Percentiles rank a stretch among this genome's conserved stretches.
Conservation (phyloP, 2,329 filamentous ascomycete species). For the Fusarium agapanthi region DNA sequence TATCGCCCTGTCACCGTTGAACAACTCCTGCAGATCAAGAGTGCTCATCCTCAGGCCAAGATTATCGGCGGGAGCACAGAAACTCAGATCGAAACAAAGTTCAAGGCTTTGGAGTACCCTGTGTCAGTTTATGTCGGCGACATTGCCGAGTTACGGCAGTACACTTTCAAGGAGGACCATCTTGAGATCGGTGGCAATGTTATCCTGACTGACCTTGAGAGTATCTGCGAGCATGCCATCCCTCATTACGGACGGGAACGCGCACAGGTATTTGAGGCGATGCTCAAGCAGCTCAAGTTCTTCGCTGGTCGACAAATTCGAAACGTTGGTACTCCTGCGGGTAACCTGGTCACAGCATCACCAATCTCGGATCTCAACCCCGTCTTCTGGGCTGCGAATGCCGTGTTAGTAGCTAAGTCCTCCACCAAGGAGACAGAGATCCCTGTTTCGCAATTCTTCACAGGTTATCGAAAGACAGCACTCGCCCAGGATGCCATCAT, state of each 20-base stretch:
- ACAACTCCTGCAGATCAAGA: constrained; percentile 93
- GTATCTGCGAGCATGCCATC: constrained; percentile 81
- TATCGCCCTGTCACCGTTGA: constrained; percentile 86
- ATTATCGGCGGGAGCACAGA: constrained; percentile 96
- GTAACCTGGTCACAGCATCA: constrained; percentile 92
- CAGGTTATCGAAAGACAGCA: constrained; percentile 86
- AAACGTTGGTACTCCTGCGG: constrained; percentile 96
- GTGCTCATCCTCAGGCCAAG: constrained; percentile 83
- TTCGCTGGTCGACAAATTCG: constrained; percentile 96
- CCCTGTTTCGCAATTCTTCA: constrained; percentile 94
- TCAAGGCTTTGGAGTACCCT: constrained; percentile 92
- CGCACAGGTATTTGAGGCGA: constrained; percentile 86
- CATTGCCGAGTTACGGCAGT: constrained; percentile 87
- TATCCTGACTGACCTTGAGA: constrained; percentile 88
- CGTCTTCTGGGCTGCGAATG: constrained; percentile 87
- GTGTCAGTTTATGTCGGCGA: constrained; percentile 93
- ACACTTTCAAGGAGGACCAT: constrained; percentile 78
- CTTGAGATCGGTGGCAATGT: constrained; percentile 96
- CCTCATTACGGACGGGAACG: constrained; percentile 76
- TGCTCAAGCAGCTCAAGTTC: constrained; percentile 92
- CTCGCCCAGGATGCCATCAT: constrained; percentile 85
- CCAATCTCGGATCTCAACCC: constrained; percentile 97
- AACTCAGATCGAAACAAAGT: constrained; percentile 98
- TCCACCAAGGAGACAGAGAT: constrained; percentile 78
- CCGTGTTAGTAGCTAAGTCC: constrained; percentile 82